Evolutionary conservation across 1,139 yeast species (phyloP).

Genomic region (Ogataea hybrid): DNA sequence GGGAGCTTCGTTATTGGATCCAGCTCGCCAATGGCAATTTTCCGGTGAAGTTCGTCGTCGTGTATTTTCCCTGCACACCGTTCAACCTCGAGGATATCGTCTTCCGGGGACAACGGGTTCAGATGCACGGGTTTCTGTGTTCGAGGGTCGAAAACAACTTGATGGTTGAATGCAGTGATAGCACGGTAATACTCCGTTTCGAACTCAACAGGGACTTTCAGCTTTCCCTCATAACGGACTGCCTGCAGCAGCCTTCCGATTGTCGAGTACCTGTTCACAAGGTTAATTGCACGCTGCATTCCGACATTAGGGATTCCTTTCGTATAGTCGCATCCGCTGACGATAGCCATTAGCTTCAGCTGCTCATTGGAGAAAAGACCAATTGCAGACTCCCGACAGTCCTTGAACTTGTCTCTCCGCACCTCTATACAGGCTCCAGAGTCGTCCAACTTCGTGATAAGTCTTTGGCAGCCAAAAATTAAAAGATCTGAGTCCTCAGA

Average conservation of each 20-base stretch:
- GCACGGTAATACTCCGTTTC: constrained; percentile 64
- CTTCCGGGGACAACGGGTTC: constrained; percentile 47
- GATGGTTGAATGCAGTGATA: constrained; percentile 77
- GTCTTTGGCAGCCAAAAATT: constrained; percentile 75
- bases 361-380: constrained; percentile 52
- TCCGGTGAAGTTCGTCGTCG: constrained; percentile 46
- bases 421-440: constrained; percentile 75
- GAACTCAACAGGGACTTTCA: constrained; percentile 55
- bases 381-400: constrained; percentile 48
- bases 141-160: constrained; percentile 78
- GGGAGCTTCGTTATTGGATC: constrained; percentile 61
- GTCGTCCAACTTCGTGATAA: constrained; percentile 81
- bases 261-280: constrained; percentile 51
- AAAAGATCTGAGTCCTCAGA: constrained; percentile 95
- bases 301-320: constrained; percentile 85
- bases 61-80: constrained; percentile 62
- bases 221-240: constrained; percentile 62
- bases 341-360: constrained; percentile 73
- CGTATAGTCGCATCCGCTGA: constrained; percentile 96
- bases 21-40: constrained; percentile 62
- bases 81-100: constrained; percentile 29
- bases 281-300: constrained; percentile 66
- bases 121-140: constrained; percentile 50
- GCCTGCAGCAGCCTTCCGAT: constrained; percentile 57
- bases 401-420: constrained; percentile 48